Conservation (phyloP, 495 filamentous ascomycete genomes). For the Annulohypoxylon stygium region DNA sequence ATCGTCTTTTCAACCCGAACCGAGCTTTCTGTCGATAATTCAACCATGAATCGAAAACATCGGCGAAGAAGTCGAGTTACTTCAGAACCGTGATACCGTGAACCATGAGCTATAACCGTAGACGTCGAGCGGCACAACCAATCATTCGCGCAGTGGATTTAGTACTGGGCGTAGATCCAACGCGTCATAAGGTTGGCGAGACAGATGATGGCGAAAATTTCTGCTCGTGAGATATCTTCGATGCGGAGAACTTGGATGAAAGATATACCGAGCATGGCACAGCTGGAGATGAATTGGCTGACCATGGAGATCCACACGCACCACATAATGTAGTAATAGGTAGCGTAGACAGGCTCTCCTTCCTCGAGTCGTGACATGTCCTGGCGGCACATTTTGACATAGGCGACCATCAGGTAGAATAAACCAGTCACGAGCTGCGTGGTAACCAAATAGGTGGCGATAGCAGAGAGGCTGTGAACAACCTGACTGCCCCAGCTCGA, state of each 20-base stretch:
- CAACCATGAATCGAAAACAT: not conserved
- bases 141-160: not conserved
- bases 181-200: not conserved
- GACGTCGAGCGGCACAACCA: not conserved
- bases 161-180: not conserved
- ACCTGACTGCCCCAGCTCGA: not conserved
- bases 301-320: too few relatives aligned
- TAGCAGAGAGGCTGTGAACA: not conserved
- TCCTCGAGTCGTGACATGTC: not conserved
- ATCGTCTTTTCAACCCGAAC: not conserved
- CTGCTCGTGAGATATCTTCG: not conserved
- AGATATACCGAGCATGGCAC: too few relatives aligned
- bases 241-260: too few relatives aligned
- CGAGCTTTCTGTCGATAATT: not conserved
- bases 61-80: not conserved
- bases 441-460: not conserved
- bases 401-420: not conserved
- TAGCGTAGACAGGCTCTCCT: not conserved
- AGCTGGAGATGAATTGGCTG: too few relatives aligned
- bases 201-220: not conserved
- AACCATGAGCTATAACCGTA: not conserved
- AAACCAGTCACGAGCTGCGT: not conserved
- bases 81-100: not conserved
- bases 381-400: not conserved
- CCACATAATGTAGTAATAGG: too few relatives aligned